Conservation (phyloP, 257 asterid species). For the Leonotis leonurus region DNA sequence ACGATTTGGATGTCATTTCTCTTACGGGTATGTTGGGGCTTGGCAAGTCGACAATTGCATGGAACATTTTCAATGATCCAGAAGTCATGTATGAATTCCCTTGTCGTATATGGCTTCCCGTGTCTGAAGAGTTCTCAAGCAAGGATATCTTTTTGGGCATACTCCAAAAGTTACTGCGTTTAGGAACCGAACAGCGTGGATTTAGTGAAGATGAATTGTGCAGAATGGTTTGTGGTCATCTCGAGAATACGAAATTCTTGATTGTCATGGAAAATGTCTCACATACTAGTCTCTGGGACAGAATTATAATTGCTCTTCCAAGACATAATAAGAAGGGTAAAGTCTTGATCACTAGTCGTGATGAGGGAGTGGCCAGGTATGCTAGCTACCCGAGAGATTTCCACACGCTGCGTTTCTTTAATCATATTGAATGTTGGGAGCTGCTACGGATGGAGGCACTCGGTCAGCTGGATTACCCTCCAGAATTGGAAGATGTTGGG, state of each 20-base stretch:
- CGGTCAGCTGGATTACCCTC: background rate
- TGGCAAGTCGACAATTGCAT: constrained; percentile 3
- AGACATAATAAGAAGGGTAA: background rate
- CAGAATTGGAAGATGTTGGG: background rate
- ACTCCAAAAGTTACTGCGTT: background rate
- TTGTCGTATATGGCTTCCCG: background rate
- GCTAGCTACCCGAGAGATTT: background rate
- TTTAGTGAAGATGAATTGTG: no score
- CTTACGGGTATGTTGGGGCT: constrained; percentile 11
- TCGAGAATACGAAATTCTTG: background rate
- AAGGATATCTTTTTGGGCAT: constrained; percentile 7
- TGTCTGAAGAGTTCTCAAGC: constrained; percentile 10
- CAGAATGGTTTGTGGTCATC: background rate
- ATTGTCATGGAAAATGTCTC: constrained; percentile 5
- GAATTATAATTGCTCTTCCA: background rate
- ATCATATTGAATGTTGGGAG: background rate
- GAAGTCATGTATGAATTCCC: background rate
- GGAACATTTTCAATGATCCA: constrained; percentile 1
- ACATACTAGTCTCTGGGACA: background rate
- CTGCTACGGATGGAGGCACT: background rate
- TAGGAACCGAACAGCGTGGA: background rate
- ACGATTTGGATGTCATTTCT: background rate
- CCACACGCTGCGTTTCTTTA: background rate
- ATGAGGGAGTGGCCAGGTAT: background rate
- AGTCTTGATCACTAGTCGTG: background rate